Conservation (phyloP, 2,329 filamentous ascomycete species). For the Aspergillus quadrilineatus region DNA sequence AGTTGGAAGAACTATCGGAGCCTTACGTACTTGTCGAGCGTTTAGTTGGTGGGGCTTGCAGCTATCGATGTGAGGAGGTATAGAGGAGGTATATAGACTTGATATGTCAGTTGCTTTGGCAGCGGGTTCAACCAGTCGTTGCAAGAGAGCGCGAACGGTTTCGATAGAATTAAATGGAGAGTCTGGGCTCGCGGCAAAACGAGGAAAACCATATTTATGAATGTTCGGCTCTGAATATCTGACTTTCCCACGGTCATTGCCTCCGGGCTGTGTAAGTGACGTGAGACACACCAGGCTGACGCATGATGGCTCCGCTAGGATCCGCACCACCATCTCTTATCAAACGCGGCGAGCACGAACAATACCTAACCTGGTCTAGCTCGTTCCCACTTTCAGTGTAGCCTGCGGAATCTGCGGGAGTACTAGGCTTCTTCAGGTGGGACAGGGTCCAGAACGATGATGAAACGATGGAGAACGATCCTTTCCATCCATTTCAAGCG, state of each 20-base stretch:
- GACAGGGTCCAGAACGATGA: neutral
- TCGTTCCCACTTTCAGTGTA: conserved; percentile 8
- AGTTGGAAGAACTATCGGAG: conserved; percentile 20
- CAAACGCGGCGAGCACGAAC: conserved; percentile 22
- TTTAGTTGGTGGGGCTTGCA: conserved; percentile 13
- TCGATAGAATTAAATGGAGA: neutral
- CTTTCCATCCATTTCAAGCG: neutral
- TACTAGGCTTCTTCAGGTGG: conserved; percentile 20
- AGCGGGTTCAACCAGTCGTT: neutral
- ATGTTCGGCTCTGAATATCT: neutral
- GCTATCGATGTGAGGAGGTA: conserved; percentile 5
- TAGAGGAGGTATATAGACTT: neutral
- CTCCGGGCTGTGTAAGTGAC: conserved; percentile 20
- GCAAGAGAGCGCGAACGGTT: neutral
- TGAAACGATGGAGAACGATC: conserved; percentile 1
- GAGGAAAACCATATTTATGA: neutral
- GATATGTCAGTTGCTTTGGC: neutral
- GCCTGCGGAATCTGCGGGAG: conserved; percentile 14
- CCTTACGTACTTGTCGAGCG: conserved; percentile 15
- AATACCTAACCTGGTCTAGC: conserved; percentile 12
- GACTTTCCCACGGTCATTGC: neutral
- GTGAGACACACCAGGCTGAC: conserved; percentile 23
- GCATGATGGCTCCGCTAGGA: conserved; percentile 27
- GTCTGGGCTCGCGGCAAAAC: neutral
- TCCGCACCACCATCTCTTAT: conserved; percentile 18